Conservation (phyloP, 2,329 filamentous ascomycete species). For the Penicillium sp. region DNA sequence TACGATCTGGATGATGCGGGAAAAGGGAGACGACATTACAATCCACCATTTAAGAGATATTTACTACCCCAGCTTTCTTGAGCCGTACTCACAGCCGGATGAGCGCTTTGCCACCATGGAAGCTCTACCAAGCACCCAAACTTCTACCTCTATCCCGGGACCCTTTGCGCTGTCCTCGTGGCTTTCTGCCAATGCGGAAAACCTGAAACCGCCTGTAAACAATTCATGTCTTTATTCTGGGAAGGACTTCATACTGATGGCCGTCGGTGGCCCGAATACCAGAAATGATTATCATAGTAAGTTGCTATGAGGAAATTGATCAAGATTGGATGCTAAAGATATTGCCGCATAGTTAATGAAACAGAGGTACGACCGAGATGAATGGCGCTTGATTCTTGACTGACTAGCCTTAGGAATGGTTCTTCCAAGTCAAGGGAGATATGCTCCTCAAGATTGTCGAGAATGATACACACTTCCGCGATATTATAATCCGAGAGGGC, state of each 20-base stretch:
- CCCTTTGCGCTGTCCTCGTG: conserved; percentile 13
- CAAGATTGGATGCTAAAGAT: neutral
- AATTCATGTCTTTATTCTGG: conserved; percentile 18
- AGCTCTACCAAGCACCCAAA: neutral
- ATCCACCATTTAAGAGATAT: neutral
- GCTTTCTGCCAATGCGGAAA: conserved; percentile 14
- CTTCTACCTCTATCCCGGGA: conserved; percentile 1
- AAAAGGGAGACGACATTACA: neutral
- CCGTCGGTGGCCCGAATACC: conserved; percentile 18
- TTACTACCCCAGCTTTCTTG: neutral
- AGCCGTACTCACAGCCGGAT: neutral
- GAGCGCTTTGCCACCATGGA: neutral
- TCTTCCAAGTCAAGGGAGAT: conserved; percentile 21
- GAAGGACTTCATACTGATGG: conserved; percentile 22
- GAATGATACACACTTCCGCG: conserved; percentile 10
- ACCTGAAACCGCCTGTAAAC: conserved; percentile 16
- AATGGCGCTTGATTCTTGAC: neutral
- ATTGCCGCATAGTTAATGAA: conserved; percentile 8
- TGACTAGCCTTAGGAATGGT: conserved; percentile 16
- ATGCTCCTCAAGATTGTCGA: conserved; percentile 18
- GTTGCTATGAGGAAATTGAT: neutral
- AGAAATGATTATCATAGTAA: conserved; percentile 21
- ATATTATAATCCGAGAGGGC: conserved; percentile 17
- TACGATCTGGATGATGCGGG: neutral
- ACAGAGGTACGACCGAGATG: conserved; percentile 8